Evolutionary conservation across 345 rosid genomes (phyloP).

Genomic region (Pugionium dolabratum): DNA sequence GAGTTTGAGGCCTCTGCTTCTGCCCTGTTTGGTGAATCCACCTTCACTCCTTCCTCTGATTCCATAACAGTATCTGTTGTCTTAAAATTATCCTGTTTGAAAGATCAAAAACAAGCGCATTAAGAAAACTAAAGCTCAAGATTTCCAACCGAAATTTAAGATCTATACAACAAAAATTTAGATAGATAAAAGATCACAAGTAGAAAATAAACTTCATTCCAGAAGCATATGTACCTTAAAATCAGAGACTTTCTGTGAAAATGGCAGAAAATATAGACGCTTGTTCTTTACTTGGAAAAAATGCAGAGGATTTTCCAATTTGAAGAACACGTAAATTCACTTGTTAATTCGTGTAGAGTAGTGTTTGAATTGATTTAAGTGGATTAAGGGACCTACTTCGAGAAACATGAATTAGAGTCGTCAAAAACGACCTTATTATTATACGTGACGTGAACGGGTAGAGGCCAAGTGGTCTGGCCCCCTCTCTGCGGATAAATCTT

Average conservation of each 20-base stretch:
- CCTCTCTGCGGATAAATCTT: conserved; percentile 28
- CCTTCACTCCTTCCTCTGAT: conserved; percentile 10
- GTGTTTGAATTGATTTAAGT: conserved; percentile 17
- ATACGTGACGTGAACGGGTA: conserved; percentile 18
- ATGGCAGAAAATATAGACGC: not conserved
- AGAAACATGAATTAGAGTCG: conserved; percentile 27
- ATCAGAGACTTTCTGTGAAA: conserved; percentile 1
- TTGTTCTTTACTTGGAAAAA: conserved; percentile 30
- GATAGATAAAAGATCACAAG: not conserved
- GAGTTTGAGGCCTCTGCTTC: conserved; percentile 30
- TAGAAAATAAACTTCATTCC: not conserved
- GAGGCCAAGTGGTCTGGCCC: conserved; percentile 24
- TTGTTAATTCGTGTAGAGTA: not conserved
- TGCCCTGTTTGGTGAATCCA: conserved; percentile 16
- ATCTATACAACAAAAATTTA: too few species aligned
- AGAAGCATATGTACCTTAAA: conserved; percentile 21
- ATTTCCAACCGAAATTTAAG: too few species aligned
- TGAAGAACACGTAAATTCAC: conserved; percentile 2
- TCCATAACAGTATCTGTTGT: conserved; percentile 24
- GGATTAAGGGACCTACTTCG: conserved; percentile 30
- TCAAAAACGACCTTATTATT: conserved; percentile 33
- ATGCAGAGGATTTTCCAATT: conserved; percentile 20
- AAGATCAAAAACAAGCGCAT: not conserved
- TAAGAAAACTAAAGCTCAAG: too few species aligned
- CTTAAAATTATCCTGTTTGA: not conserved